phyloP scores from a whole-genome alignment of 2,329 filamentous ascomycete genomes.

The Blastomyces gilchristii region DNA sequence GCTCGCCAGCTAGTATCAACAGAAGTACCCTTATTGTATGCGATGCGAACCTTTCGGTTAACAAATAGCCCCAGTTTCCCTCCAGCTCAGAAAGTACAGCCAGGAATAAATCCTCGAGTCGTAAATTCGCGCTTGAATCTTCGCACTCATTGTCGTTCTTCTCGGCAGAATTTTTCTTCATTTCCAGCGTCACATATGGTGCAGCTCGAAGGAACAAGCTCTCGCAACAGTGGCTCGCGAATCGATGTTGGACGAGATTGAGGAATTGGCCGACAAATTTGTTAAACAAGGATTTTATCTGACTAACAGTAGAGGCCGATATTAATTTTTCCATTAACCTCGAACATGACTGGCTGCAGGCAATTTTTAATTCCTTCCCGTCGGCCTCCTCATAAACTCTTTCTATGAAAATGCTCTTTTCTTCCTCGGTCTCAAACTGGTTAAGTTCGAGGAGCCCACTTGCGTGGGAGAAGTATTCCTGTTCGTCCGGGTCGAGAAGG shows the following conservation, averaged over 20 bases:
- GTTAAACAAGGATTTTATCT: conserved; percentile 78
- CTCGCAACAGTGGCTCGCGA: conserved; percentile 95
- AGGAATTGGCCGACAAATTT: conserved; percentile 81
- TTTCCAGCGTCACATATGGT: conserved; percentile 64
- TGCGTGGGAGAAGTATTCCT: conserved; percentile 86
- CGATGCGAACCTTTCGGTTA: conserved; percentile 83
- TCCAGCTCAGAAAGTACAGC: conserved; percentile 80
- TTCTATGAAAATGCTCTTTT: conserved; percentile 59
- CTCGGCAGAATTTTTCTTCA: conserved; percentile 36
- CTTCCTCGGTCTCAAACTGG: conserved; percentile 68
- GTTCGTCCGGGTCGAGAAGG: conserved; percentile 82
- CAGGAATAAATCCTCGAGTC: conserved; percentile 79
- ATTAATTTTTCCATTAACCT: conserved; percentile 87
- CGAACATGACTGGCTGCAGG: conserved; percentile 91
- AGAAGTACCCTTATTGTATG: conserved; percentile 81
- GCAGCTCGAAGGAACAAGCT: conserved; percentile 79
- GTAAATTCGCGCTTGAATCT: conserved; percentile 38
- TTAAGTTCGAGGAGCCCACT: conserved; percentile 86
- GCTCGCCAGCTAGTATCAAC: conserved; percentile 72
- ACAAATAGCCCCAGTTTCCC: conserved; percentile 66
- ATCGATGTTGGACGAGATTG: conserved; percentile 84
- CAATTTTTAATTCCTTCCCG: conserved; percentile 91
- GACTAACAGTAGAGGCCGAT: conserved; percentile 61
- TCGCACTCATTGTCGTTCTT: conserved; percentile 38
- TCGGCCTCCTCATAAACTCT: conserved; percentile 78